Percentiles rank a stretch among this genome's conserved stretches.
phyloP scores from a whole-genome alignment of 2,329 filamentous ascomycete species.

The Periglandula ipomoeae region DNA sequence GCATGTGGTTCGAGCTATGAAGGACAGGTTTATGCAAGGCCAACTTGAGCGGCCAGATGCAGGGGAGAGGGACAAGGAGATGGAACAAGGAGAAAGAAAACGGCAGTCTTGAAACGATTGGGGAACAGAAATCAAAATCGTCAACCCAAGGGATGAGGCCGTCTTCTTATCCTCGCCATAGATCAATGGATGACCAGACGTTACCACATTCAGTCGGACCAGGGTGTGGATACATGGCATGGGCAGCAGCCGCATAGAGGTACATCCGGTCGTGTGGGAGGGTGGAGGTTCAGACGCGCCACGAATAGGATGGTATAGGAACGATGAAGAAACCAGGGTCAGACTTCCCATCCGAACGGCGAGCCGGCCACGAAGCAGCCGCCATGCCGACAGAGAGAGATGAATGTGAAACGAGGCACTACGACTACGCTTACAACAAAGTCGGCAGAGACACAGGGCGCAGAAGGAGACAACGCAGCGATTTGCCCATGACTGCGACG shows the following conservation, averaged over 20 bases:
- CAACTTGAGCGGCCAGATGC: slow-evolving; percentile 2
- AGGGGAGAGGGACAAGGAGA: slow-evolving; percentile 8
- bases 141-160: slow-evolving; percentile 16
- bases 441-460: background rate
- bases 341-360: background rate
- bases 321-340: background rate
- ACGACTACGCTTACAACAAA: background rate
- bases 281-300: background rate
- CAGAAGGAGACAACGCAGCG: background rate
- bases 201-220: background rate
- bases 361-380: slow-evolving; percentile 1
- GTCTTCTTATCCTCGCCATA: slow-evolving; percentile 19
- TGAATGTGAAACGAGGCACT: slow-evolving; percentile 7
- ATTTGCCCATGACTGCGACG: background rate
- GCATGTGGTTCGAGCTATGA: background rate
- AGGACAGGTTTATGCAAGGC: background rate
- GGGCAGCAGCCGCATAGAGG: background rate
- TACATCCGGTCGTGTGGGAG: background rate
- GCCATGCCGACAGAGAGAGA: slow-evolving; percentile 1
- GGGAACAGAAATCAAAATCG: slow-evolving; percentile 17
- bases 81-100: slow-evolving; percentile 5
- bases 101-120: slow-evolving; percentile 12
- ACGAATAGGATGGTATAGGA: background rate
- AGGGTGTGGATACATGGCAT: background rate
- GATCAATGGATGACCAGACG: background rate